phyloP scores from a whole-genome alignment of 768 basidiomycete genomes.

The Floccularia luteovirens region DNA sequence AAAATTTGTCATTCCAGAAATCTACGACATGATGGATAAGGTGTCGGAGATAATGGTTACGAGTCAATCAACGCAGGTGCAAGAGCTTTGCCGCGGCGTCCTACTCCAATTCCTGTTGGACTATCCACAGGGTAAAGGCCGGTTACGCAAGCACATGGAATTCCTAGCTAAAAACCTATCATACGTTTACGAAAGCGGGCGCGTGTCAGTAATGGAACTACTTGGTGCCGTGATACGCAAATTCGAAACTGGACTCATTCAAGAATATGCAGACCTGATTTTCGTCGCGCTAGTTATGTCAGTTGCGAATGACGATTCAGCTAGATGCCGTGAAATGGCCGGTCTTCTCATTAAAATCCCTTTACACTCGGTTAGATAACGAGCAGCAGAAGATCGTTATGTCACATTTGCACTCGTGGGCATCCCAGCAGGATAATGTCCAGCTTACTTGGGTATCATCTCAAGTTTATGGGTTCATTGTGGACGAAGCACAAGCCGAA shows the following conservation, averaged over 20 bases:
- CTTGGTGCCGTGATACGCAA: conserved; percentile 80
- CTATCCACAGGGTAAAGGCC: conserved; percentile 93
- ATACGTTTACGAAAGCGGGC: conserved; percentile 85
- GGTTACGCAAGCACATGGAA: conserved; percentile 80
- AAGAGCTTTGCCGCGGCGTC: conserved; percentile 84
- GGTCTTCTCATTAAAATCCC: conserved; percentile 71
- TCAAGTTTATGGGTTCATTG: conserved; percentile 76
- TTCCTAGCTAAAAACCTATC: conserved; percentile 91
- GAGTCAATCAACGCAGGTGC: conserved; percentile 84
- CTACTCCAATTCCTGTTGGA: conserved; percentile 93
- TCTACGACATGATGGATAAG: conserved; percentile 95
- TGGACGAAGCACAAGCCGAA: conserved; percentile 57
- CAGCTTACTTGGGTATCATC: conserved; percentile 66
- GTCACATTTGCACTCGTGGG: conserved; percentile 77
- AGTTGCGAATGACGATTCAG: conserved; percentile 88
- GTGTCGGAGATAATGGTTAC: conserved; percentile 91
- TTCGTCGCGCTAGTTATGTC: conserved; percentile 92
- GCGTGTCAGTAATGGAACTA: conserved; percentile 90
- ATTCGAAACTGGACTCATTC: conserved; percentile 67
- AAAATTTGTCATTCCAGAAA: conserved; percentile 90
- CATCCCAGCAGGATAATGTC: conserved; percentile 47
- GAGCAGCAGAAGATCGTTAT: conserved; percentile 48
- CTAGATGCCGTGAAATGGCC: conserved; percentile 85
- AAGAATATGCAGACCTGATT: conserved; percentile 80
- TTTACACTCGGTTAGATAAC: conserved; percentile 64